phyloP scores from a whole-genome alignment of 2,329 filamentous ascomycete genomes.

The Coleophoma crateriformis region DNA sequence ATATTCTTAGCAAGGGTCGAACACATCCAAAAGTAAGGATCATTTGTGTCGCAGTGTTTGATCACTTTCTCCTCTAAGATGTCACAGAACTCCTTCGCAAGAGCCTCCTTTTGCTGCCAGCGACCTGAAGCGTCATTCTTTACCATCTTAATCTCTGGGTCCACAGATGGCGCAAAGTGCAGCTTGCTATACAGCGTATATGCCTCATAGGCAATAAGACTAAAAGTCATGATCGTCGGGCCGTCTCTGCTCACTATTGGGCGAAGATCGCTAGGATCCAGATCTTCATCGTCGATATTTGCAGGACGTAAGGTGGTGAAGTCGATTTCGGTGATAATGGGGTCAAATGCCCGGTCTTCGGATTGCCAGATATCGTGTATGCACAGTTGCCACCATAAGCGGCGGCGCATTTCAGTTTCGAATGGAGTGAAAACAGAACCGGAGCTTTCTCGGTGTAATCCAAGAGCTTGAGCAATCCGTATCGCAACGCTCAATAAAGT shows the following conservation, averaged over 20 bases:
- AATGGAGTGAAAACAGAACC: conserved; percentile 27
- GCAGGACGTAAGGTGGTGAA: conserved; percentile 41
- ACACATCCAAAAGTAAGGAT: neutral
- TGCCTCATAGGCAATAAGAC: conserved; percentile 23
- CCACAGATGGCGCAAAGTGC: neutral
- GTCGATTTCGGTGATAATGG: conserved; percentile 30
- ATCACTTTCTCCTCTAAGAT: neutral
- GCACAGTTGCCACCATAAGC: conserved; percentile 46
- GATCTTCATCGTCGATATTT: conserved; percentile 47
- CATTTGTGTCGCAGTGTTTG: neutral
- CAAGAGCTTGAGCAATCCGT: neutral
- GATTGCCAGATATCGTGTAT: conserved; percentile 49
- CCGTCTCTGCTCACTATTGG: conserved; percentile 30
- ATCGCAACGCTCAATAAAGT: neutral
- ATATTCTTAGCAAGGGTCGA: neutral
- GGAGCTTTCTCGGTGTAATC: conserved; percentile 14
- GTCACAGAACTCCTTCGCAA: neutral
- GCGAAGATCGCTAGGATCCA: conserved; percentile 33
- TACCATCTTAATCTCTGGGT: neutral
- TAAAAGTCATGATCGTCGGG: conserved; percentile 36
- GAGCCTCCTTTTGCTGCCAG: neutral
- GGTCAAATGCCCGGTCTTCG: conserved; percentile 43
- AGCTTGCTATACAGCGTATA: neutral
- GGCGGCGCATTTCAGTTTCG: conserved; percentile 27
- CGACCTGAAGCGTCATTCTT: neutral